These are phyloP conservation scores for Escovopsis weberi DNA, from an alignment of 2,329 filamentous ascomycete genomes.

Conservation along the genomic window DNA sequence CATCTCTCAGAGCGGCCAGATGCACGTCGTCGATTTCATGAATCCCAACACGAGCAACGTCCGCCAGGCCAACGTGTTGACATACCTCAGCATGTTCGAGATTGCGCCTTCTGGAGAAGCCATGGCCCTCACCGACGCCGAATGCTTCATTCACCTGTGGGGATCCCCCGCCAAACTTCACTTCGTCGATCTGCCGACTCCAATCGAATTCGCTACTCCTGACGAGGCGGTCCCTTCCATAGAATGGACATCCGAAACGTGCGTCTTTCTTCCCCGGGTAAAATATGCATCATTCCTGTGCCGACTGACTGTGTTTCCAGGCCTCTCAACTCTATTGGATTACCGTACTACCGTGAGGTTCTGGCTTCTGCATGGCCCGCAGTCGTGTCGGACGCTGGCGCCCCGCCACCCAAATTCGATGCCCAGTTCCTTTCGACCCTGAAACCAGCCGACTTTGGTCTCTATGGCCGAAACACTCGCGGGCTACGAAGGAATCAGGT, in stretches of 20 bases:
- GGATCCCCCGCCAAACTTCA: conserved; percentile 73
- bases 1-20: conserved; percentile 78
- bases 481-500: conserved; percentile 67
- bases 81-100: conserved; percentile 65
- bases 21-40: conserved; percentile 92
- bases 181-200: conserved; percentile 69
- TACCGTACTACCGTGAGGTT: conserved; percentile 84
- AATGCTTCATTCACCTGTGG: conserved; percentile 73
- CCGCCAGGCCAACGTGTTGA: conserved; percentile 63
- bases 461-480: conserved; percentile 63
- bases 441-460: conserved; percentile 58
- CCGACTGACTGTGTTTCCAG: conserved; percentile 21
- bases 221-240: conserved; percentile 42
- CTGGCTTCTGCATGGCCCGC: conserved; percentile 87
- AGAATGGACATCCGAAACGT: conserved; percentile 60
- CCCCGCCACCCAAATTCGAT: conserved; percentile 64
- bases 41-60: conserved; percentile 81
- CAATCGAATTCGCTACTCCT: conserved; percentile 62
- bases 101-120: conserved; percentile 81
- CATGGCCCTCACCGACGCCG: conserved; percentile 64
- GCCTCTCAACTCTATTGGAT: conserved; percentile 70
- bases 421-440: conserved; percentile 52
- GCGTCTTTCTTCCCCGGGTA: conserved; percentile 17
- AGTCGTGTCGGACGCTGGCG: conserved; percentile 71
- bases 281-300: conserved; percentile 2